Percentiles rank a stretch among this genome's conserved stretches.
Evolutionary conservation across 1,139 yeast species (phyloP).

Genomic region (Kurtzmaniella quercitrusa): DNA sequence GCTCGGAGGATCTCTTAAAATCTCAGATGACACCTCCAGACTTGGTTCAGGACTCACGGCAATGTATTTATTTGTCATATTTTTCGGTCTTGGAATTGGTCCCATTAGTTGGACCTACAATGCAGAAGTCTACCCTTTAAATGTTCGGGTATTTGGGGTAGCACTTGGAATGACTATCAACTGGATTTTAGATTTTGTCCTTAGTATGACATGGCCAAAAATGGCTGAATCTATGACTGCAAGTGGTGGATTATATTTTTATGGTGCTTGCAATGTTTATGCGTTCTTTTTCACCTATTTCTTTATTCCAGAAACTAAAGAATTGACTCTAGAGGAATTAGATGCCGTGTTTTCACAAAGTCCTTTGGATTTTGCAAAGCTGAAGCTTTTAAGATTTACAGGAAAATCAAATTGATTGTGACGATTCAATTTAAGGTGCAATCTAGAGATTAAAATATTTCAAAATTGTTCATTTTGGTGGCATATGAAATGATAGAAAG

Average conservation of each 20-base stretch:
- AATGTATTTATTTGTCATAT: conserved; percentile 7
- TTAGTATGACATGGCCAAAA: conserved; percentile 9
- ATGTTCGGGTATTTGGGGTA: conserved; percentile 4
- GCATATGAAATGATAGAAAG: no score
- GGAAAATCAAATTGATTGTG: background rate
- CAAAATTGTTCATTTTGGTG: no score
- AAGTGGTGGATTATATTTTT: conserved; percentile 11
- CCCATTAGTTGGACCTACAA: conserved; percentile 9
- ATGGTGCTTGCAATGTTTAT: conserved; percentile 9
- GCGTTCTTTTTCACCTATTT: conserved; percentile 9
- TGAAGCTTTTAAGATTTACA: background rate
- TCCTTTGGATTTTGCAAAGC: background rate
- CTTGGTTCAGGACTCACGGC: conserved; percentile 6
- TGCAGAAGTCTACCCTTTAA: conserved; percentile 9
- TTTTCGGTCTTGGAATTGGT: conserved; percentile 9
- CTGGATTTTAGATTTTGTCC: conserved; percentile 8
- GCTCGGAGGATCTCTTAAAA: conserved; percentile 6
- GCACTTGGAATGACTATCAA: conserved; percentile 6
- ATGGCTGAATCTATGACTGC: conserved; percentile 8
- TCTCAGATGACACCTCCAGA: background rate
- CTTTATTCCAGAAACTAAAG: conserved; percentile 14
- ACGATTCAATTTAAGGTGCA: background rate
- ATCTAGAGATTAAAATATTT: no score
- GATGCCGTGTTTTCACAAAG: conserved; percentile 5
- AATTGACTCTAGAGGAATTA: conserved; percentile 5